phyloP scores from a whole-genome alignment of 2,329 filamentous ascomycete species.

The Sphaerulina populicola region DNA sequence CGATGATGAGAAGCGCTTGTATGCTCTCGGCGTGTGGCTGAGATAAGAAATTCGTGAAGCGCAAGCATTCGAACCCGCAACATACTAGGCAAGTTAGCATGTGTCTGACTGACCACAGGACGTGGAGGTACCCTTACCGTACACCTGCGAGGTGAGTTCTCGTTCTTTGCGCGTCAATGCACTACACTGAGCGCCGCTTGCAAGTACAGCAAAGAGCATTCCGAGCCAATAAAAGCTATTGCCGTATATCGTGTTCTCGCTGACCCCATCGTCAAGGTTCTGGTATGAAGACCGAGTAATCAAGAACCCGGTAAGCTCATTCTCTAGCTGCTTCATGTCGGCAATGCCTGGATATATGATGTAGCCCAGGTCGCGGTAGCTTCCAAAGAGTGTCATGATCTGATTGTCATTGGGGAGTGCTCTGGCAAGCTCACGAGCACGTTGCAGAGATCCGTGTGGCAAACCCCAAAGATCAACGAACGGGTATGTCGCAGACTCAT shows the following conservation, averaged over 20 bases:
- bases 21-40: constrained; percentile 54
- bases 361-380: constrained; percentile 51
- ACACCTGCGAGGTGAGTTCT: constrained; percentile 56
- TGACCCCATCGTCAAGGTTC: constrained; percentile 39
- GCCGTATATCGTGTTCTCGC: constrained; percentile 50
- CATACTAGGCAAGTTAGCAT: constrained; percentile 32
- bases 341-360: constrained; percentile 55
- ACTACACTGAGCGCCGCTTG: constrained; percentile 54
- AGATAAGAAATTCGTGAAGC: constrained; percentile 56
- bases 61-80: constrained; percentile 56
- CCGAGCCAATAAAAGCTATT: constrained; percentile 52
- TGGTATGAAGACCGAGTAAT: constrained; percentile 43
- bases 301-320: constrained; percentile 47
- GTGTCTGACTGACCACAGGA: neutral
- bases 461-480: constrained; percentile 57
- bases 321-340: constrained; percentile 48
- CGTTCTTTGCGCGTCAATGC: constrained; percentile 50
- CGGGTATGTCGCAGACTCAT: constrained; percentile 56
- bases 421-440: constrained; percentile 51
- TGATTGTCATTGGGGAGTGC: constrained; percentile 52
- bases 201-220: constrained; percentile 54
- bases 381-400: constrained; percentile 50
- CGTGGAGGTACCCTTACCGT: constrained; percentile 37
- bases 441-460: constrained; percentile 50
- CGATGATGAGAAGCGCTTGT: constrained; percentile 54